Conservation (phyloP, 2,329 filamentous ascomycete species). For the Fusarium sororula region DNA sequence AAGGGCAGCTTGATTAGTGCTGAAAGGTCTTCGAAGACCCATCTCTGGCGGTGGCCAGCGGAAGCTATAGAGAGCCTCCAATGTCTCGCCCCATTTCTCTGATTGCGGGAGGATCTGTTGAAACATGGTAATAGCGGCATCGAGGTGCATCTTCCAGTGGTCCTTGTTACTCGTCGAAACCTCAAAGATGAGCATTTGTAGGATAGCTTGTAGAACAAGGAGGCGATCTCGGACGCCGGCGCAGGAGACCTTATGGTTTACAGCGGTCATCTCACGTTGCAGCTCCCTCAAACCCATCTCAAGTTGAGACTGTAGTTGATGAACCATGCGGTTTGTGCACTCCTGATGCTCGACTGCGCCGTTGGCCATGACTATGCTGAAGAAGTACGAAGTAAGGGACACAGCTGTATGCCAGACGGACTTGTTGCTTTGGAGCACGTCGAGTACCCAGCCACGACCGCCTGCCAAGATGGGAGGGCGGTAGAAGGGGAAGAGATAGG, state of each 20-base stretch:
- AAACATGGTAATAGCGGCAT: slow-evolving; percentile 61
- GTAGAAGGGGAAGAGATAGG: slow-evolving; percentile 71
- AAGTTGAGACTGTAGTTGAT: slow-evolving; percentile 55
- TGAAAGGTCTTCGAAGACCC: slow-evolving; percentile 50
- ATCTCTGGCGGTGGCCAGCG: slow-evolving; percentile 49
- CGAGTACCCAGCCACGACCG: slow-evolving; percentile 69
- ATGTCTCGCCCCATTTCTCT: slow-evolving; percentile 49
- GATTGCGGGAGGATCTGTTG: slow-evolving; percentile 54
- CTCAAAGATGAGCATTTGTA: slow-evolving; percentile 65
- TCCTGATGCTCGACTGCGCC: slow-evolving; percentile 46
- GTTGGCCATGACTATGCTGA: slow-evolving; percentile 55
- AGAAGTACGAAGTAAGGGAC: slow-evolving; percentile 66
- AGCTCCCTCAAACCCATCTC: slow-evolving; percentile 56
- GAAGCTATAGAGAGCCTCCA: slow-evolving; percentile 45
- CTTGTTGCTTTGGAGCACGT: slow-evolving; percentile 64
- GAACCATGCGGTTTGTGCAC: slow-evolving; percentile 49
- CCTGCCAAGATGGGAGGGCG: slow-evolving; percentile 63
- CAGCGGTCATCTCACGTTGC: slow-evolving; percentile 52
- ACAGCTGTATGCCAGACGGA: slow-evolving; percentile 66
- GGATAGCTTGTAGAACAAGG: slow-evolving; percentile 58
- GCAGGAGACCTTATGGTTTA: slow-evolving; percentile 45
- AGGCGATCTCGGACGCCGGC: slow-evolving; percentile 48
- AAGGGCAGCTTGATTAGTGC: slow-evolving; percentile 57
- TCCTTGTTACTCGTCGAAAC: slow-evolving; percentile 55
- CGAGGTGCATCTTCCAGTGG: slow-evolving; percentile 61